phyloP scores from a whole-genome alignment of 805 yeast genomes.

The Candida maris region DNA sequence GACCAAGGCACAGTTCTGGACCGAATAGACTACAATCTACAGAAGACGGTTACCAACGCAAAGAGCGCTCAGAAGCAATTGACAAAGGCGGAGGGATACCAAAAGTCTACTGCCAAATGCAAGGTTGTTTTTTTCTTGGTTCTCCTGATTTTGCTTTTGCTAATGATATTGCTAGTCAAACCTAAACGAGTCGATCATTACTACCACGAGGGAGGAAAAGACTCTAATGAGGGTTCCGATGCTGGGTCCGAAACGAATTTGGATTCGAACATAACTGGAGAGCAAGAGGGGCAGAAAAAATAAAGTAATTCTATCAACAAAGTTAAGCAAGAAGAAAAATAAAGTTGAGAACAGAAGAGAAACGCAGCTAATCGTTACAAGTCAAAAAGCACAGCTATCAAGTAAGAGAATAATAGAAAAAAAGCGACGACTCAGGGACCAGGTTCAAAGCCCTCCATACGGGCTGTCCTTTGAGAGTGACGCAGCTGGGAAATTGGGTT shows the following conservation, averaged over 20 bases:
- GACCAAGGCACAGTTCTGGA: conserved; percentile 95
- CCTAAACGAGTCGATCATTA: conserved; percentile 40
- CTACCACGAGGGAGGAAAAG: conserved; percentile 19
- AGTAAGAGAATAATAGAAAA: neutral
- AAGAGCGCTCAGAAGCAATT: conserved; percentile 76
- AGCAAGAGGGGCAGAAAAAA: no score
- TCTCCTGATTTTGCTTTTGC: conserved; percentile 65
- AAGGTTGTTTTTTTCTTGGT: conserved; percentile 73
- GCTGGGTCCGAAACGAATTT: no score
- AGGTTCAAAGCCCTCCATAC: conserved; percentile 31
- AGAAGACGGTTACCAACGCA: conserved; percentile 72
- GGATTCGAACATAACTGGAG: no score
- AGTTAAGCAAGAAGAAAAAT: no score
- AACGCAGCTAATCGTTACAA: neutral
- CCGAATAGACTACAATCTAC: conserved; percentile 87
- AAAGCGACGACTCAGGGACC: neutral
- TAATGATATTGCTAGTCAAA: conserved; percentile 67
- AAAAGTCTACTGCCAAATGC: conserved; percentile 86
- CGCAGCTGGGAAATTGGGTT: conserved; percentile 37
- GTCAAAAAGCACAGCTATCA: conserved; percentile 1
- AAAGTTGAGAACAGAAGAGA: neutral
- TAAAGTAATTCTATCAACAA: no score
- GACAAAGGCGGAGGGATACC: conserved; percentile 72
- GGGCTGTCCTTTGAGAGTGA: conserved; percentile 41
- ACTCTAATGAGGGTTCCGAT: conserved; percentile 4